Base-by-base conservation (phyloP, 768 basidiomycete genomes). In the Kwoniella botswanensis region DNA sequence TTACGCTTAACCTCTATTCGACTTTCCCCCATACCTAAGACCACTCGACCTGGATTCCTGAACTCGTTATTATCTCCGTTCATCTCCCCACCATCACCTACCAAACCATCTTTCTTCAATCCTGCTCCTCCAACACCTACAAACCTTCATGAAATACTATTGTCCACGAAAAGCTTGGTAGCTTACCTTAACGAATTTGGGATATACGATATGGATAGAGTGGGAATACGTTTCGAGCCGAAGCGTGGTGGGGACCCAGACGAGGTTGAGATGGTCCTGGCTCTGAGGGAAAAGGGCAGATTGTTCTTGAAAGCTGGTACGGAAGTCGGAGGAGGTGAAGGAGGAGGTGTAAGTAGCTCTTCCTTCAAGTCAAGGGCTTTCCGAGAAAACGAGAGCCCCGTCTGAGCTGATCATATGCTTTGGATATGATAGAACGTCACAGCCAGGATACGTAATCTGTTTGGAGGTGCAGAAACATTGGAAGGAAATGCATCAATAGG, bases 281-380 rank as follows among this genome's bases (percentile, higher is more conserved):
- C 65, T 12, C 87, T 93, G 55, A 83, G 87, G 52, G 95, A 98
- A 82, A 88, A 88, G 67, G 89, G 92, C 5, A 86, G 92, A 46
- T 88, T 90, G 74, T 93, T 87, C 75, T 76, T 95, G 7, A 92
- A 91, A 73, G 92, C 90, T 2, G 88, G 92, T 4, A 98, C 95
- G 3, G 94, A 98, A 78, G 86, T 98, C 6, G 96, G 97, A 3
- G 94, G 96, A 70, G 91, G 90, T 61, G 97, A 98, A 82, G 96
- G 93, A 12, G 94, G 86, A 66, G 94, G 93, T n/a, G 94, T 94
- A 79, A 80, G 93, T 88, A 11, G 12, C 4, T 7, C 2, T 22
- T 1, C 26, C 9, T 2, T 46, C 35, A 41, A 29, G 46, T 18
- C 13, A 50, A 3, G 24, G 1, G 1, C 1, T 9, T 2, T 43